Conservation (phyloP, 176 grass and related monocot genomes). For the Carex scoparia region DNA sequence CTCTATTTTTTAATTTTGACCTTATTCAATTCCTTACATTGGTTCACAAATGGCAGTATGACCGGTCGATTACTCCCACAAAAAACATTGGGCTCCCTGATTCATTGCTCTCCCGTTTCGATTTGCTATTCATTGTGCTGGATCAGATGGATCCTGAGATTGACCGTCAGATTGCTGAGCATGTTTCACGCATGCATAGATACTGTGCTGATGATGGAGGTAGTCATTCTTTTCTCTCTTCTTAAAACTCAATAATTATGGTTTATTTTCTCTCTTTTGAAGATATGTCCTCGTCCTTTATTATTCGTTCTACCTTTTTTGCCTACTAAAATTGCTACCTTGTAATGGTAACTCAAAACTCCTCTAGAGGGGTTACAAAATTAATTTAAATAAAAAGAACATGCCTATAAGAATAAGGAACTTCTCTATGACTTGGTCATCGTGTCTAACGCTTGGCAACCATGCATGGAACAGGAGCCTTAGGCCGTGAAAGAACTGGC, state of each 20-base stretch:
- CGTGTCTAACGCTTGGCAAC: not conserved
- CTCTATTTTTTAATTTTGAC: not conserved
- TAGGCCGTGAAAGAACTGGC: constrained; percentile 18
- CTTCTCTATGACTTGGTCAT: not conserved
- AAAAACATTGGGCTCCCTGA: constrained; percentile 98
- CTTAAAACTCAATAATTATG: not conserved
- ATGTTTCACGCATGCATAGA: constrained; percentile 94
- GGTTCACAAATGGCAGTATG: constrained; percentile 54
- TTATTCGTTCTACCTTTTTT: constrained; percentile 13
- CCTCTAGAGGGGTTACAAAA: not conserved
- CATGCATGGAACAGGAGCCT: not conserved
- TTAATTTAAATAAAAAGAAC: constrained; percentile 44
- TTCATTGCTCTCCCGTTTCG: constrained; percentile 96
- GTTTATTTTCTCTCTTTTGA: constrained; percentile 11
- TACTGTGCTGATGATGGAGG: constrained; percentile 89
- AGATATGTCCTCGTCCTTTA: not conserved
- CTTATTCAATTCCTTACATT: not conserved
- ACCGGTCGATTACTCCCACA: constrained; percentile 88
- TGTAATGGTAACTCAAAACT: constrained; percentile 45
- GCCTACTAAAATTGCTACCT: not conserved
- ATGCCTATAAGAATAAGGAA: not conserved
- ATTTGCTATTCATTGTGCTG: constrained; percentile 97
- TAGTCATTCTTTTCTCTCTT: constrained; percentile 25
- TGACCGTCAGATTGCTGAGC: constrained; percentile 89
- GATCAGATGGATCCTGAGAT: constrained; percentile 99